phyloP scores from a whole-genome alignment of 2,329 filamentous ascomycete genomes.

The Aspergillus ochraceoroseus region DNA sequence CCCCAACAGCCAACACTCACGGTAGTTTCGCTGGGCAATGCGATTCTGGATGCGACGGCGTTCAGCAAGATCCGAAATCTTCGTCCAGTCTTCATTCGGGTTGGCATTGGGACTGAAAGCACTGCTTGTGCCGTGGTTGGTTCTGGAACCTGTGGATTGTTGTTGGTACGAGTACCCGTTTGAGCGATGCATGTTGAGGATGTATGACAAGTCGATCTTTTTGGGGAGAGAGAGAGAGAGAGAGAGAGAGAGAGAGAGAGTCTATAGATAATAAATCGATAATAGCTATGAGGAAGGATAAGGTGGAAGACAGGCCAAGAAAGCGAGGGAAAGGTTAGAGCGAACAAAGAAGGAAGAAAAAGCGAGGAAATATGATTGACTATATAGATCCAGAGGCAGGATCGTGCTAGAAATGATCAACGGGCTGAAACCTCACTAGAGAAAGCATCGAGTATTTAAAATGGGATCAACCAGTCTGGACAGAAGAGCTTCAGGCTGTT shows the following conservation, averaged over 20 bases:
- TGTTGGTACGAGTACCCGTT: constrained; percentile 28
- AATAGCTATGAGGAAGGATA: background rate
- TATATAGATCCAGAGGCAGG: constrained; percentile 24
- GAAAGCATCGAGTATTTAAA: constrained; percentile 21
- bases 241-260: background rate
- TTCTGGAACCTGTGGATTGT: constrained; percentile 51
- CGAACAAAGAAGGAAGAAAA: constrained; percentile 11
- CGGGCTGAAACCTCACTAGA: constrained; percentile 14
- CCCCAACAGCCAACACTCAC: constrained; percentile 52
- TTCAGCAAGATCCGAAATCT: constrained; percentile 95
- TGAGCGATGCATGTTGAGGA: constrained; percentile 31
- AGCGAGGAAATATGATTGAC: constrained; percentile 18
- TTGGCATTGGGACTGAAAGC: constrained; percentile 93
- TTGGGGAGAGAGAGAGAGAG: constrained; percentile 5
- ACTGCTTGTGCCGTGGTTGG: constrained; percentile 76
- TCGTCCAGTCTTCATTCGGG: constrained; percentile 97
- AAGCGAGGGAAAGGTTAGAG: constrained; percentile 2
- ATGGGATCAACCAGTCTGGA: constrained; percentile 20
- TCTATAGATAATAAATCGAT: background rate
- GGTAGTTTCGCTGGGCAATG: constrained; percentile 96
- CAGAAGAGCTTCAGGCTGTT: constrained; percentile 16
- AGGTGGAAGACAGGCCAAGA: background rate
- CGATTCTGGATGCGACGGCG: constrained; percentile 92
- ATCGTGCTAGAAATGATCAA: constrained; percentile 11
- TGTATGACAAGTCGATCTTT: constrained; percentile 1